Evolutionary conservation across 805 yeast genomes (phyloP), one percentile per base, ranked within the genome.

Genomic region (Kazachstania bromeliacearum): DNA sequence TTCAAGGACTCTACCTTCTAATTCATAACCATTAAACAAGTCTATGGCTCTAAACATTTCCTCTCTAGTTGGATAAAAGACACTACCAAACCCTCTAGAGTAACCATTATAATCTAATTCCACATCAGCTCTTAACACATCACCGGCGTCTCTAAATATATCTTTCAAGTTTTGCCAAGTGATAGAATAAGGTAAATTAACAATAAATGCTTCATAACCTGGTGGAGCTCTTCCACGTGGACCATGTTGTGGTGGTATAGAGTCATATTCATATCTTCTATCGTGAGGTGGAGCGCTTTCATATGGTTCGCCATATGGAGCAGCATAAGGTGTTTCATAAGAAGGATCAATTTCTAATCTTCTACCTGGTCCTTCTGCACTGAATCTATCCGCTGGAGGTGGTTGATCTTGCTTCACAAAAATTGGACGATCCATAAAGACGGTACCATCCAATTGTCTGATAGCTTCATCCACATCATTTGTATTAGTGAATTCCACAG

Each of bases 321-420:
- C 29, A 14, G 14, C 14, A 26, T 13, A 14, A 13, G 15, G 15
- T 12, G 12, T 17, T n/a, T n/a, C n/a, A n/a, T n/a, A n/a, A n/a
- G n/a, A n/a, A n/a, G n/a, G n/a, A n/a, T n/a, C n/a, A n/a, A 14
- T 18, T 14, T 26, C 35, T 17, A 32, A 18, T 35, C 35, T 34
- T 14, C 34, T 35, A 22, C 38, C 30, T 16, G 12, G 48, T n/a
- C n/a, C n/a, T n/a, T n/a, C n/a, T 56, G 33, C 36, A 94, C 33
- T 33, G n/a, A 23, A 23, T 95, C 40, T 77, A 80, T 49, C 95
- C 14, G 4, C 63, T 48, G 89, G 92, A 19, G 92, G 92, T 23
- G 92, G 92, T 55, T 83, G 79, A 60, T 87, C 94, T 57, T 80
- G 92, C 62, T 96, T 78, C 9, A 88, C 94, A 58, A 80, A 85